phyloP scores from a whole-genome alignment of 805 yeast species.

The Ogataea pignaliae region DNA sequence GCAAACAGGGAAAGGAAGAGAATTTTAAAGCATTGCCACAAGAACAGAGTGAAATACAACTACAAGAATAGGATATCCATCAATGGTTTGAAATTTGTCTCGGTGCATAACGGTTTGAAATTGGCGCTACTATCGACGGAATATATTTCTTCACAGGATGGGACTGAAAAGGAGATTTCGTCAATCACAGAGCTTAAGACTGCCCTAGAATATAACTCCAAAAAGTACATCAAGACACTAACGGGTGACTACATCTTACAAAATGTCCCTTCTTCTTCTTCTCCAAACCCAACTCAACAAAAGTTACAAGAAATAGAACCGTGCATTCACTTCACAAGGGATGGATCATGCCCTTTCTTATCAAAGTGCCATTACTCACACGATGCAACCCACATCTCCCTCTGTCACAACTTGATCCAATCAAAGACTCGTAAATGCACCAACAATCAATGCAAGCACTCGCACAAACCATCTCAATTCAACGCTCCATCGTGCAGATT shows the following conservation, averaged over 20 bases:
- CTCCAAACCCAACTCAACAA: conserved; percentile 1
- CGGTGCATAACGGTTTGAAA: conserved; percentile 35
- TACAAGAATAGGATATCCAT: conserved; percentile 42
- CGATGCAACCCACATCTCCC: conserved; percentile 42
- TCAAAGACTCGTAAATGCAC: conserved; percentile 40
- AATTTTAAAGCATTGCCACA: conserved; percentile 16
- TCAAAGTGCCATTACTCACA: conserved; percentile 31
- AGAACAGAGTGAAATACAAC: conserved; percentile 36
- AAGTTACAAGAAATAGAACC: background rate
- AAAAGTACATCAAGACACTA: conserved; percentile 18
- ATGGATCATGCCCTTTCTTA: conserved; percentile 45
- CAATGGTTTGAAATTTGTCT: conserved; percentile 40
- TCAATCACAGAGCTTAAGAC: conserved; percentile 19
- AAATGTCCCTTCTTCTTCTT: background rate
- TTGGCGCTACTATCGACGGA: conserved; percentile 35
- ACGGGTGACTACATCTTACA: conserved; percentile 23
- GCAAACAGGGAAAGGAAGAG: conserved; percentile 12
- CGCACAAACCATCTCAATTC: conserved; percentile 54
- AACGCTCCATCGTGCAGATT: conserved; percentile 60
- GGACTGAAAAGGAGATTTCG: conserved; percentile 8
- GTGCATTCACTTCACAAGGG: conserved; percentile 31
- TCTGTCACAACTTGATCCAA: conserved; percentile 47
- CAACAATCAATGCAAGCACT: conserved; percentile 44
- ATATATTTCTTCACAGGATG: conserved; percentile 3
- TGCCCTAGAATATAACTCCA: conserved; percentile 9